A percentile compares a stretch with the other conserved stretches of the same genome.
These are phyloP conservation scores for Psilocybe tampanensis DNA, from an alignment of 768 basidiomycete species.

Conservation along the genomic window DNA sequence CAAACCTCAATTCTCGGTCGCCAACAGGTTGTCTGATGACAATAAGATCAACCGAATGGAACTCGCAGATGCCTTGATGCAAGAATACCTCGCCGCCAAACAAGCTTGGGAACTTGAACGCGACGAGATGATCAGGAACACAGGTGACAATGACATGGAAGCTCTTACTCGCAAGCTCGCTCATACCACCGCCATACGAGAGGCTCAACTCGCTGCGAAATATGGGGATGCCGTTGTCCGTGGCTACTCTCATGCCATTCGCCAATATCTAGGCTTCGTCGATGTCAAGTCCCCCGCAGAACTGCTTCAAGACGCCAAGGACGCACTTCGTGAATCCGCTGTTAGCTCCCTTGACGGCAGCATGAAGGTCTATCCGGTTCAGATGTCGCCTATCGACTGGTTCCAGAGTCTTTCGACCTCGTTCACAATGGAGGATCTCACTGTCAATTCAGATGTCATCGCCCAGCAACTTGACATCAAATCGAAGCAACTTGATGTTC, in stretches of 20 bases:
- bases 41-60: conserved; percentile 27
- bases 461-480: conserved; percentile 24
- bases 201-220: conserved; percentile 27
- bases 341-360: conserved; percentile 27
- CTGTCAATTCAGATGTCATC: conserved; percentile 24
- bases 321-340: conserved; percentile 27
- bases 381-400: conserved; percentile 30
- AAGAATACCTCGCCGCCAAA: conserved; percentile 28
- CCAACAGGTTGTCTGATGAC: conserved; percentile 10
- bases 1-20: neutral
- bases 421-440: conserved; percentile 30
- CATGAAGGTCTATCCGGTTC: conserved; percentile 27
- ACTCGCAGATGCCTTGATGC: conserved; percentile 27
- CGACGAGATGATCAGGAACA: conserved; percentile 23
- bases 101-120: conserved; percentile 31
- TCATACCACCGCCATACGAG: conserved; percentile 26
- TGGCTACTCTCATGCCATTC: conserved; percentile 27
- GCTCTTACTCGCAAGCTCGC: conserved; percentile 25
- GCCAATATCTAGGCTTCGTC: conserved; percentile 29
- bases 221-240: conserved; percentile 30
- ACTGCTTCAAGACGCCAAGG: conserved; percentile 28
- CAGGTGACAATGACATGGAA: conserved; percentile 18
- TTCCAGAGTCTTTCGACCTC: conserved; percentile 28
- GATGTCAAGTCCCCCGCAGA: conserved; percentile 25
- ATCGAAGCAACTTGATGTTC: conserved; percentile 24